These are phyloP conservation scores for Nicotiana undulata DNA, from an alignment of 257 asterid species.

Conservation along the genomic window DNA sequence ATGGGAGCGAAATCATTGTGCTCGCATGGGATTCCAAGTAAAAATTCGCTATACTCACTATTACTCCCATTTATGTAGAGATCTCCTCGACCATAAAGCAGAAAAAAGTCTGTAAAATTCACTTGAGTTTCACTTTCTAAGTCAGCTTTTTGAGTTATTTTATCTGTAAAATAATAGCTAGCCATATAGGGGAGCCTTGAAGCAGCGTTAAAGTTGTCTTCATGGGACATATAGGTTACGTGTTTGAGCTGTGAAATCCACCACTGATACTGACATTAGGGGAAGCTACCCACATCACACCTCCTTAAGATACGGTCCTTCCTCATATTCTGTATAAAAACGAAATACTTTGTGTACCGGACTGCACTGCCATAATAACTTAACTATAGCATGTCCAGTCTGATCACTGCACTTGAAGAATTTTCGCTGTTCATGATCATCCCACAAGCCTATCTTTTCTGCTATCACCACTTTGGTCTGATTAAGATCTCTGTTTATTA, in stretches of 20 bases:
- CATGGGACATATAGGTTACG: too few relatives aligned
- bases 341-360: too few relatives aligned
- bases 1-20: slow-evolving; percentile 15
- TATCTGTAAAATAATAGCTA: not conserved
- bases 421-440: not conserved
- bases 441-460: not conserved
- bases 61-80: not conserved
- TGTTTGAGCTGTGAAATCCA: rapidly evolving
- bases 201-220: too few relatives aligned
- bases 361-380: not conserved
- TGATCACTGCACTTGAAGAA: slow-evolving; percentile 2
- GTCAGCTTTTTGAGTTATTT: slow-evolving; percentile 3
- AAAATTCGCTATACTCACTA: not conserved
- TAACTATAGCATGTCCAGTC: not conserved
- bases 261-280: too few relatives aligned
- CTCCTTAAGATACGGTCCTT: too few relatives aligned
- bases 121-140: not conserved
- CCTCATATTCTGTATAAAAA: rapidly evolving
- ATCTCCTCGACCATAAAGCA: not conserved
- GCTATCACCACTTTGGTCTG: not conserved
- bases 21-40: slow-evolving; percentile 16
- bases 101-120: slow-evolving; percentile 8
- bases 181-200: too few relatives aligned
- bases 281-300: too few relatives aligned
- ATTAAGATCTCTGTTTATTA: not conserved